A percentile compares a stretch with the other conserved stretches of the same genome.
phyloP scores from a whole-genome alignment of 2,329 filamentous ascomycete genomes.

The Colletotrichum sp. region DNA sequence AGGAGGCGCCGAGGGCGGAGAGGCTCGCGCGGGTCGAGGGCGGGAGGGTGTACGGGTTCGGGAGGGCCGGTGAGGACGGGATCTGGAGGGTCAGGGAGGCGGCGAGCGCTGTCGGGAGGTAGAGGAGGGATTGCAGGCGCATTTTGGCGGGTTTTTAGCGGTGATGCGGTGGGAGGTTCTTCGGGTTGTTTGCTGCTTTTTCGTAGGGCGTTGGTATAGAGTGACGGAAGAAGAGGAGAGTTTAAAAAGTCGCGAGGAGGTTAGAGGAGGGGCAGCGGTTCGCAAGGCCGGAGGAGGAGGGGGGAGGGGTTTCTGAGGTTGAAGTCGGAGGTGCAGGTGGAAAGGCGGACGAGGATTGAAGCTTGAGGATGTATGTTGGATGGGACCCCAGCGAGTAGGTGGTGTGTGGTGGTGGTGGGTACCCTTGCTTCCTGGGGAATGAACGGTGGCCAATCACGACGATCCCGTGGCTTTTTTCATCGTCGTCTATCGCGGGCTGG shows the following conservation, averaged over 20 bases:
- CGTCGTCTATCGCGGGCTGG: constrained; percentile 7
- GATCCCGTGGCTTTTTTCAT: background rate
- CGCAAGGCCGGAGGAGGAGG: background rate
- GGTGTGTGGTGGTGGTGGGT: background rate
- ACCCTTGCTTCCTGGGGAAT: background rate
- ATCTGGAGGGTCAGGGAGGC: constrained; percentile 53
- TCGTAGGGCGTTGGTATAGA: background rate
- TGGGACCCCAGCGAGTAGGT: background rate
- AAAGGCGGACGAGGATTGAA: background rate
- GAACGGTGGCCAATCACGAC: constrained; percentile 6
- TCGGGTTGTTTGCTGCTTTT: background rate
- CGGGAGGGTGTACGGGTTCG: constrained; percentile 61
- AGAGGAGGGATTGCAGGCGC: constrained; percentile 37
- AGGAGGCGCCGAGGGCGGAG: constrained; percentile 41
- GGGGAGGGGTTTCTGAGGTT: background rate
- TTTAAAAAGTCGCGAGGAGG: background rate
- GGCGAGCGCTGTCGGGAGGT: constrained; percentile 35
- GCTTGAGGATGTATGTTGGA: background rate
- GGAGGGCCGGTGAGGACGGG: constrained; percentile 39
- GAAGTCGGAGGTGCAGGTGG: background rate
- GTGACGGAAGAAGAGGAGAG: background rate
- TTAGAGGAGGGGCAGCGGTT: background rate
- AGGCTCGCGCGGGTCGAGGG: constrained; percentile 71
- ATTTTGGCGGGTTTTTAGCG: constrained; percentile 29
- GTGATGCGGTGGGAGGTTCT: background rate